Base-by-base conservation (phyloP, 129 eudicot species). In the Gnaphalium uliginosum region DNA sequence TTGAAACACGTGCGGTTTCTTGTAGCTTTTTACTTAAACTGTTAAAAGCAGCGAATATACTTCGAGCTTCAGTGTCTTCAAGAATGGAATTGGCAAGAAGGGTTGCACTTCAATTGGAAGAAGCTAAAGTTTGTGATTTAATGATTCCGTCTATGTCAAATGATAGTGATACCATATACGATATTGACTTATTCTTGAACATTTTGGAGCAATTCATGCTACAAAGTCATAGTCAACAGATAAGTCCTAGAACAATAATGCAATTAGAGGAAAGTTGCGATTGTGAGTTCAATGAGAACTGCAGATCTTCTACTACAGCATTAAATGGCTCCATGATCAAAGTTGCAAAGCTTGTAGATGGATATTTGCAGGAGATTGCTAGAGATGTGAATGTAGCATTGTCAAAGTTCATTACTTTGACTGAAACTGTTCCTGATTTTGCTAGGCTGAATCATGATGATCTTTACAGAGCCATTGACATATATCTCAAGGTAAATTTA, bases 391-490 rank as follows among this genome's bases (percentile, higher is more conserved):
- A 84, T 41, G 81, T 93, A 75, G 81, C 93, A 8, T 63, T 90
- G 62, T 81, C 91, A 19, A 93, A 90, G 80, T 90, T 93, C 66
- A 81, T 83, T 18, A 72, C 85, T 37, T 79, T 93, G 63, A 89
- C 87, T 14, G 96, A 87, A 75, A 83, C 85, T 35, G 68, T 93
- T 73, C 93, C 98, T 9, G 83, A 78, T 24, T 83, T 88, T 66
- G 86, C 96, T 17, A 83, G 98, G 82, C 19, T 82, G 50, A 89
- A 88, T 68, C 98, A 93, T 71, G 95, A 93, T 81, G 98, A 88
- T 88, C 90, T 93, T n/a, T 93, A 93, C 90, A 79, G 22, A 74
- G 98, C 98, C 46, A 90, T 93, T 59, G 97, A 90, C 82, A 80
- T 82, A 71, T 93, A 86, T 78, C 88, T 93, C 73, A 93, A 93